Conservation (phyloP, 1,284 basidiomycete genomes). For the Ganoderma lucidum region DNA sequence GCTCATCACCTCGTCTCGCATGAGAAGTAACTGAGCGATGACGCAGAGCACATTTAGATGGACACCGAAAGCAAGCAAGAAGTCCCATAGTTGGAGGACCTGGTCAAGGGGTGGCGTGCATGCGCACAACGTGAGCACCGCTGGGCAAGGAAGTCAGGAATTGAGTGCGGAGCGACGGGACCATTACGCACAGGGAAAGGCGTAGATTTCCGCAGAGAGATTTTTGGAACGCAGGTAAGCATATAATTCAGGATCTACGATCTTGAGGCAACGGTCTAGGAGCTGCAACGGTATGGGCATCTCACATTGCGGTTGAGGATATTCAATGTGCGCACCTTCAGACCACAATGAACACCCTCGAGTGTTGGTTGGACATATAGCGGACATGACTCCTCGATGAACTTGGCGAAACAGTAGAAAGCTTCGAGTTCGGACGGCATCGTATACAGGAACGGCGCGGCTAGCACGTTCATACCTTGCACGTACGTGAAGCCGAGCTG, state of each 20-base stretch:
- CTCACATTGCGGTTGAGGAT: neutral
- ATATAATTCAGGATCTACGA: slow-evolving; percentile 89
- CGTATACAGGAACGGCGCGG: slow-evolving; percentile 95
- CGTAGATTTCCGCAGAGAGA: slow-evolving; percentile 97
- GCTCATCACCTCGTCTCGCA: slow-evolving; percentile 88
- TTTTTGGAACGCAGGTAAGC: slow-evolving; percentile 87
- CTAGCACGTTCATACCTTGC: slow-evolving; percentile 98
- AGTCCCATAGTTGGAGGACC: slow-evolving; percentile 96
- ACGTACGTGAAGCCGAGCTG: slow-evolving; percentile 92
- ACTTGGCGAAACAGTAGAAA: slow-evolving; percentile 93
- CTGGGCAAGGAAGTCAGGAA: slow-evolving; percentile 48
- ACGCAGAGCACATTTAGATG: slow-evolving; percentile 97
- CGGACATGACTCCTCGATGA: slow-evolving; percentile 94
- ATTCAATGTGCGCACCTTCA: slow-evolving; percentile 69
- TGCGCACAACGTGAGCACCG: slow-evolving; percentile 93
- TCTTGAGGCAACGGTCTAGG: slow-evolving; percentile 89
- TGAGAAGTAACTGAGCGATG: slow-evolving; percentile 92
- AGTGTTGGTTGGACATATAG: slow-evolving; percentile 96
- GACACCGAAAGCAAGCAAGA: slow-evolving; percentile 94
- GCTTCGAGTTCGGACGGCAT: slow-evolving; percentile 97
- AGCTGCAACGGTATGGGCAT: slow-evolving; percentile 59
- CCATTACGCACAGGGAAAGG: slow-evolving; percentile 85
- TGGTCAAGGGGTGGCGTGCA: slow-evolving; percentile 96
- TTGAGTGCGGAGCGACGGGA: slow-evolving; percentile 10
- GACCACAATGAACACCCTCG: slow-evolving; percentile 92